phyloP scores from a whole-genome alignment of 169 alveolate genomes.

The Plasmodium yoelii region DNA sequence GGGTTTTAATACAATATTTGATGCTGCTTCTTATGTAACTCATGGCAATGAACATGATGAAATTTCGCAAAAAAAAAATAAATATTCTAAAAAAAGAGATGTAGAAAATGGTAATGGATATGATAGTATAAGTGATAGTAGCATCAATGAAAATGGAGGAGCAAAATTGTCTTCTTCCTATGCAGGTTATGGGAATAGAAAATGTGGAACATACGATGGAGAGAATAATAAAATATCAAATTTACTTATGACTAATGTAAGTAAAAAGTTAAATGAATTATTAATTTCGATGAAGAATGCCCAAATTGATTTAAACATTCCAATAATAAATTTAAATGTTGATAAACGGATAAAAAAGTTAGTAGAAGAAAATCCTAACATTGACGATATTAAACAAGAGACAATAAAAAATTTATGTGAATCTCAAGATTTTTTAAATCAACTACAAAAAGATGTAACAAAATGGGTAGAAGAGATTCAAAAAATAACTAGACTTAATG shows the following conservation, averaged over 20 bases:
- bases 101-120: neutral
- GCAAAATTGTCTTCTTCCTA: neutral
- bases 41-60: constrained; percentile 5
- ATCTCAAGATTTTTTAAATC: constrained; percentile 77
- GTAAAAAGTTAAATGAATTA: constrained; percentile 88
- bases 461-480: constrained; percentile 89
- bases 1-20: constrained; percentile 75
- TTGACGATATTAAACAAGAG: constrained; percentile 63
- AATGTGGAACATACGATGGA: constrained; percentile 44
- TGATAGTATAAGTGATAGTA: neutral
- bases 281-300: constrained; percentile 93
- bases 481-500: constrained; percentile 83
- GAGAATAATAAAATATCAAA: constrained; percentile 61
- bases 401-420: constrained; percentile 58
- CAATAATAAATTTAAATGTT: constrained; percentile 89
- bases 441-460: constrained; percentile 84
- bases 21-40: constrained; percentile 65
- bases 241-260: constrained; percentile 74
- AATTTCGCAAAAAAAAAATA: constrained; percentile 9
- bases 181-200: constrained; percentile 4
- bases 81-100: constrained; percentile 29
- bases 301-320: constrained; percentile 93
- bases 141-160: neutral
- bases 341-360: constrained; percentile 91
- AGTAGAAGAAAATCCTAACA: constrained; percentile 83